Evolutionary conservation across 805 yeast genomes (phyloP).

Genomic region (Kuraishia cidri): DNA sequence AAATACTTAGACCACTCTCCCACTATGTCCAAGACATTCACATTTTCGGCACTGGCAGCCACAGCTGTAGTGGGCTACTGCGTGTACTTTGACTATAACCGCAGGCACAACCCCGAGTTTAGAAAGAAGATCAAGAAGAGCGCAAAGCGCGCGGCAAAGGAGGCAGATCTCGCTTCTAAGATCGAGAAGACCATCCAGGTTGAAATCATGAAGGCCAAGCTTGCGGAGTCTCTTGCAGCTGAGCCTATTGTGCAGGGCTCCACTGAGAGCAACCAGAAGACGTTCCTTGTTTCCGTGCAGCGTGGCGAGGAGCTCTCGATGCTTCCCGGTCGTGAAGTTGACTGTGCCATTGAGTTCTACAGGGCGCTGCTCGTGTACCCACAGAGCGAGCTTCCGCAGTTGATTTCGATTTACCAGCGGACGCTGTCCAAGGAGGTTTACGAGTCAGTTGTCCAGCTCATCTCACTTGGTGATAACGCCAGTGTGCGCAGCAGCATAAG

Average conservation of each 20-base stretch:
- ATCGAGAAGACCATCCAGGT: slow-evolving; percentile 53
- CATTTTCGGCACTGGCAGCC: slow-evolving; percentile 26
- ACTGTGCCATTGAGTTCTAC: slow-evolving; percentile 87
- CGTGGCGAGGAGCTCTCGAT: slow-evolving; percentile 75
- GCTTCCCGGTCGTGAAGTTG: slow-evolving; percentile 58
- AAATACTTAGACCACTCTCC: too few relatives aligned
- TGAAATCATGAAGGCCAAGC: slow-evolving; percentile 49
- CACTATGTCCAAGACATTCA: slow-evolving; percentile 7
- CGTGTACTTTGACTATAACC: slow-evolving; percentile 82
- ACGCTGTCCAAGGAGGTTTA: slow-evolving; percentile 75
- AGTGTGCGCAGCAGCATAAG: too few relatives aligned
- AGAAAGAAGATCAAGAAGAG: slow-evolving; percentile 65
- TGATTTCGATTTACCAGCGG: slow-evolving; percentile 84
- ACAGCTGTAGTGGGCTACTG: slow-evolving; percentile 66
- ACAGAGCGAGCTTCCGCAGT: slow-evolving; percentile 87
- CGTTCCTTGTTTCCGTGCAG: slow-evolving; percentile 81
- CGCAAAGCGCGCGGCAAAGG: slow-evolving; percentile 51
- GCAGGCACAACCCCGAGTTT: slow-evolving; percentile 77
- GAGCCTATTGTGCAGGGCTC: slow-evolving; percentile 63
- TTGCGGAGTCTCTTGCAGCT: slow-evolving; percentile 53
- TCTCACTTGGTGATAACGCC: too few relatives aligned
- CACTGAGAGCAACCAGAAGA: slow-evolving; percentile 55
- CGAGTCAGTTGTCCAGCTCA: slow-evolving; percentile 74
- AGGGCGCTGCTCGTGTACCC: slow-evolving; percentile 92
- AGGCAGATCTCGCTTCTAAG: slow-evolving; percentile 42